Conservation (phyloP, 164 flowering plant species). For the Macadamia tetraphylla region DNA sequence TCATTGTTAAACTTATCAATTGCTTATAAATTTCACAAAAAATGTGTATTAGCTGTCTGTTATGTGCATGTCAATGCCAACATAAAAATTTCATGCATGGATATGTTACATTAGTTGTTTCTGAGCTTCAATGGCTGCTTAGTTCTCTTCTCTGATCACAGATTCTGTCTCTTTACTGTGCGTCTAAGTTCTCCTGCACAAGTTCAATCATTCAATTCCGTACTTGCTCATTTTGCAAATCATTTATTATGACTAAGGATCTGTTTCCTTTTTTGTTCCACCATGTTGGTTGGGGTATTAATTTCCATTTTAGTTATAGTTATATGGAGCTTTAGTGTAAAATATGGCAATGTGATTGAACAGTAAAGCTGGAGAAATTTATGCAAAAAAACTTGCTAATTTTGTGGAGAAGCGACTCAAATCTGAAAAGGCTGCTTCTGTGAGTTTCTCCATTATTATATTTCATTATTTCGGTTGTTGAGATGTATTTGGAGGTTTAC, state of each 20-base stretch:
- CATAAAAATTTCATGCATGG: background rate
- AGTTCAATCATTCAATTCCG: background rate
- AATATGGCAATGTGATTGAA: conserved; percentile 12
- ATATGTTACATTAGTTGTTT: background rate
- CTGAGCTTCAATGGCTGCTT: background rate
- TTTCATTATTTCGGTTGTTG: too few species aligned
- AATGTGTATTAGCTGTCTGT: background rate
- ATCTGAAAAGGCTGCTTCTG: conserved; percentile 91
- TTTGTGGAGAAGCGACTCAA: conserved; percentile 91
- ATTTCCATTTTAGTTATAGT: too few species aligned
- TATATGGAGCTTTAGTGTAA: background rate
- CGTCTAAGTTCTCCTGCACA: background rate
- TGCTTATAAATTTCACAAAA: too few species aligned
- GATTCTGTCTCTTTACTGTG: background rate
- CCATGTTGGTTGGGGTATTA: too few species aligned
- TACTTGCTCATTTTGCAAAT: background rate
- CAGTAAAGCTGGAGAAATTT: conserved; percentile 89
- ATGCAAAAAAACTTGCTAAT: conserved; percentile 85
- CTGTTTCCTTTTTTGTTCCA: background rate
- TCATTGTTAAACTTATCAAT: background rate
- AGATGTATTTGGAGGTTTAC: background rate
- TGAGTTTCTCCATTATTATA: conserved; percentile 31
- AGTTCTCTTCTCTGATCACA: background rate
- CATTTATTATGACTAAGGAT: background rate
- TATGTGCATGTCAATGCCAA: background rate